Evolutionary conservation across 2,329 filamentous ascomycete genomes (phyloP).

Genomic region (Neonectria punicea): DNA sequence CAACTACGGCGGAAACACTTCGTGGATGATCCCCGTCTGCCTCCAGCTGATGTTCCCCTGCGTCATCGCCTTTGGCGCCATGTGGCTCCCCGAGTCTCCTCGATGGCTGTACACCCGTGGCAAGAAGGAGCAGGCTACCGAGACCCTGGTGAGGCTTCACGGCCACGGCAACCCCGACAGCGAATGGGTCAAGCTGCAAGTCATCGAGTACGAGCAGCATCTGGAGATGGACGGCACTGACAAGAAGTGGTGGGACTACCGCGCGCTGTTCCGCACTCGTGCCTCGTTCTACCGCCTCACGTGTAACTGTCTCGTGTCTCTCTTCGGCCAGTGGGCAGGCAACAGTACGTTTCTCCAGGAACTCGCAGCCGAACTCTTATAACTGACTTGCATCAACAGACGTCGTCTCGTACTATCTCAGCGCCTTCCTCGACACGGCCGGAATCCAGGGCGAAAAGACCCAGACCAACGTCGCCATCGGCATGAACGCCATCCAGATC

Average conservation of each 20-base stretch:
- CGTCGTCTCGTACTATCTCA: constrained; percentile 61
- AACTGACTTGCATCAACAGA: constrained; percentile 22
- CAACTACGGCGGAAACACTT: constrained; percentile 44
- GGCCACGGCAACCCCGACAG: constrained; percentile 53
- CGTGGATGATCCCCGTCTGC: constrained; percentile 54
- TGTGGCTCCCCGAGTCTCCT: constrained; percentile 50
- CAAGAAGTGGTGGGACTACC: constrained; percentile 61
- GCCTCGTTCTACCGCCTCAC: constrained; percentile 56
- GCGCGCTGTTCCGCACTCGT: constrained; percentile 54
- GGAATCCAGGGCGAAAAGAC: constrained; percentile 53
- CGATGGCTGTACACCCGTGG: constrained; percentile 54
- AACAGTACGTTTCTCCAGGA: constrained; percentile 38
- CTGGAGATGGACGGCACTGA: constrained; percentile 58
- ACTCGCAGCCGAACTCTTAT: not conserved
- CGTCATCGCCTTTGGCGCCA: constrained; percentile 44
- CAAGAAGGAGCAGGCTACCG: constrained; percentile 40
- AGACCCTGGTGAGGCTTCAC: constrained; percentile 52
- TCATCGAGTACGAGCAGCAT: constrained; percentile 56
- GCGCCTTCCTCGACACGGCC: constrained; percentile 60
- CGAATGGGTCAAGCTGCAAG: constrained; percentile 49
- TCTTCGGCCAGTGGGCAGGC: constrained; percentile 60
- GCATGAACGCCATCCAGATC: constrained; percentile 61
- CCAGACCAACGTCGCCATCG: constrained; percentile 59
- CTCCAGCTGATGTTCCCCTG: constrained; percentile 55
- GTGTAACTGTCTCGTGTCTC: constrained; percentile 54